Percentiles rank a stretch among this genome's conserved stretches.
These are phyloP conservation scores for Colletotrichum neosansevieriae DNA, from an alignment of 2,329 filamentous ascomycete genomes.

Conservation along the genomic window DNA sequence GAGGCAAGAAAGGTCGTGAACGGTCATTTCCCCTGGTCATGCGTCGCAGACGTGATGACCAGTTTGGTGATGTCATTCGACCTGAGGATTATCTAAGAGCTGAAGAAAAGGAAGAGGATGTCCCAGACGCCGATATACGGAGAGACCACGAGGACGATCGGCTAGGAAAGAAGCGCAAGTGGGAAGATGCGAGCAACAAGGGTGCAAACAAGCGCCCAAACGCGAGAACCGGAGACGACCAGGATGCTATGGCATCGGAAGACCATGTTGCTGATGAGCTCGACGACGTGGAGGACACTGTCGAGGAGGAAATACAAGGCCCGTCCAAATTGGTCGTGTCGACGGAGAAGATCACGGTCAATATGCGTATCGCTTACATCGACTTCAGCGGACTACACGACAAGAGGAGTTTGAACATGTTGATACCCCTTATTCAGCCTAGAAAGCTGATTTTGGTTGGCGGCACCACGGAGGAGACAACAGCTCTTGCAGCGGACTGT, in stretches of 20 bases:
- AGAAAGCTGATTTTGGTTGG: constrained; percentile 94
- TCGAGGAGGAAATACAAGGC: constrained; percentile 63
- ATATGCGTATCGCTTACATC: constrained; percentile 84
- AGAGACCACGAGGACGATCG: constrained; percentile 68
- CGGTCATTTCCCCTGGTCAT: constrained; percentile 91
- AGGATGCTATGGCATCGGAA: constrained; percentile 51
- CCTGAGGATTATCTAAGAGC: constrained; percentile 94
- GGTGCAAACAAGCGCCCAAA: constrained; percentile 72
- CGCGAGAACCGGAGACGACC: constrained; percentile 58
- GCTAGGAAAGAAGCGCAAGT: constrained; percentile 93
- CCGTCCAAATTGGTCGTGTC: constrained; percentile 82
- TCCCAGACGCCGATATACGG: constrained; percentile 68
- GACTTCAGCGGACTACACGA: constrained; percentile 95
- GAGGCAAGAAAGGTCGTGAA: constrained; percentile 91
- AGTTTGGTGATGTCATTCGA: constrained; percentile 93
- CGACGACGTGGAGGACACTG: constrained; percentile 69
- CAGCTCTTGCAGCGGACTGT: constrained; percentile 82
- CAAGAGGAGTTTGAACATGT: constrained; percentile 91
- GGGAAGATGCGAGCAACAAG: constrained; percentile 73
- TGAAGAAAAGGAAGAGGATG: constrained; percentile 86
- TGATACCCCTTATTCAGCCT: constrained; percentile 93
- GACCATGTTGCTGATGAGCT: constrained; percentile 62
- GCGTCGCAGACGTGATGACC: constrained; percentile 82
- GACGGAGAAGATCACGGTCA: constrained; percentile 73
- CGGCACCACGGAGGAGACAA: constrained; percentile 83